Percentiles rank a stretch among this genome's conserved stretches.
These are phyloP conservation scores for Conticribra weissflogii DNA, from an alignment of 108 stramenopile species.

Conservation along the genomic window DNA sequence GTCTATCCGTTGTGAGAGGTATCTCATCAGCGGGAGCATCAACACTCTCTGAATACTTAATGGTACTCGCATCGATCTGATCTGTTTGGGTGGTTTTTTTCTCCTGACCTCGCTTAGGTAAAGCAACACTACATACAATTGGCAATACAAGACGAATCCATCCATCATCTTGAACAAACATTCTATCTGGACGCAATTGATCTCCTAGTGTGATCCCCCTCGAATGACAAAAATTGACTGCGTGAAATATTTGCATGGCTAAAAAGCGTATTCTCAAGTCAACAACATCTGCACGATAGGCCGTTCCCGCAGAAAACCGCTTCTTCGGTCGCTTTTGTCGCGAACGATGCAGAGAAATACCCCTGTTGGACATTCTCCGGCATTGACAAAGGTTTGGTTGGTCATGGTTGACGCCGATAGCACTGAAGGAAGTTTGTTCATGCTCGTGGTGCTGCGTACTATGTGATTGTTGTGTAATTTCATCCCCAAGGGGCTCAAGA, in stretches of 20 bases:
- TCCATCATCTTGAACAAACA: constrained; percentile 32
- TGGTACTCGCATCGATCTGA: too few relatives aligned
- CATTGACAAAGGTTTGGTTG: not conserved
- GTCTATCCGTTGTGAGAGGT: constrained; percentile 13
- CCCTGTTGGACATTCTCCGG: not conserved
- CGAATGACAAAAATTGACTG: constrained; percentile 30
- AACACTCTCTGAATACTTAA: too few relatives aligned
- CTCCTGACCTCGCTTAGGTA: too few relatives aligned
- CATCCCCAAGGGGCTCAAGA: not conserved
- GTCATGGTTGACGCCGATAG: not conserved
- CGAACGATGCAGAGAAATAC: constrained; percentile 10
- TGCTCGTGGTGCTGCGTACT: not conserved
- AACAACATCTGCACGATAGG: constrained; percentile 35
- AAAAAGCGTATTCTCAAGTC: constrained; percentile 35
- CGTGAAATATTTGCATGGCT: constrained; percentile 36
- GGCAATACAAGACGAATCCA: constrained; percentile 32
- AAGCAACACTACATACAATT: too few relatives aligned
- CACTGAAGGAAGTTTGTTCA: too few relatives aligned
- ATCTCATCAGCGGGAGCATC: not conserved
- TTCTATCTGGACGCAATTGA: constrained; percentile 27
- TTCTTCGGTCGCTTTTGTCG: constrained; percentile 15
- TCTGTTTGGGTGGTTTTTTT: too few relatives aligned
- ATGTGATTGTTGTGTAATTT: not conserved
- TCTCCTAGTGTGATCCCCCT: constrained; percentile 25
- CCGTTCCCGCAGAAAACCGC: constrained; percentile 17